These are phyloP conservation scores for Geotrichum fermentans DNA, from an alignment of 1,139 yeast genomes.

Conservation along the genomic window DNA sequence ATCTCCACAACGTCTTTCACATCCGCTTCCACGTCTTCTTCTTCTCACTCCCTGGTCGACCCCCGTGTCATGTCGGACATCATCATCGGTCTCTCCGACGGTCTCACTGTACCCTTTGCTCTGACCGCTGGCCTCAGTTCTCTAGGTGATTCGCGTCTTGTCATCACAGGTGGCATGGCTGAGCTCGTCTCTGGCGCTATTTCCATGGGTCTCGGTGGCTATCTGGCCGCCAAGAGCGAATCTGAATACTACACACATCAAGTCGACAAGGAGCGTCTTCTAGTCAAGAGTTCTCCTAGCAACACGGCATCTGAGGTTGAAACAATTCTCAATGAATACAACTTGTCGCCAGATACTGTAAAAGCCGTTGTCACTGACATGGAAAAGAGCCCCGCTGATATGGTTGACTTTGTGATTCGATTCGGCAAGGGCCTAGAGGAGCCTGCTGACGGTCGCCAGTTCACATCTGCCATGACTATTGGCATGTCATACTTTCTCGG, in stretches of 20 bases:
- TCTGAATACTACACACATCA: constrained; percentile 48
- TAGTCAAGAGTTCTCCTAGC: constrained; percentile 53
- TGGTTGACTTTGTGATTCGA: constrained; percentile 67
- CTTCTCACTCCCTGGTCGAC: constrained; percentile 24
- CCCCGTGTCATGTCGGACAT: constrained; percentile 73
- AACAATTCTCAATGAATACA: constrained; percentile 62
- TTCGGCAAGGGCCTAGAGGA: constrained; percentile 74
- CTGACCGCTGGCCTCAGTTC: constrained; percentile 76
- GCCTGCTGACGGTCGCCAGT: constrained; percentile 74
- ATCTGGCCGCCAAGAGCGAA: constrained; percentile 75
- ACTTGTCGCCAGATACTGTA: constrained; percentile 61
- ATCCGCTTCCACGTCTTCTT: constrained; percentile 13
- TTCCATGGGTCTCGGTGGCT: constrained; percentile 82
- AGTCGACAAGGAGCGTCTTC: constrained; percentile 56
- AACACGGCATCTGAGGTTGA: constrained; percentile 52
- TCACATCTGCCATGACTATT: constrained; percentile 71
- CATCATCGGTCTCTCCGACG: constrained; percentile 75
- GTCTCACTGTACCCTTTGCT: constrained; percentile 81
- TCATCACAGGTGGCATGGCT: constrained; percentile 81
- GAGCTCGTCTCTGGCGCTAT: constrained; percentile 82
- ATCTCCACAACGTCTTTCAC: background rate
- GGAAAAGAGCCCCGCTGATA: constrained; percentile 53
- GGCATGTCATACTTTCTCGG: constrained; percentile 73
- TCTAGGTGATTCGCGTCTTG: constrained; percentile 66
- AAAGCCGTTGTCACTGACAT: constrained; percentile 57